phyloP scores from a whole-genome alignment of 768 basidiomycete genomes.

The Chalciporus piperatus region DNA sequence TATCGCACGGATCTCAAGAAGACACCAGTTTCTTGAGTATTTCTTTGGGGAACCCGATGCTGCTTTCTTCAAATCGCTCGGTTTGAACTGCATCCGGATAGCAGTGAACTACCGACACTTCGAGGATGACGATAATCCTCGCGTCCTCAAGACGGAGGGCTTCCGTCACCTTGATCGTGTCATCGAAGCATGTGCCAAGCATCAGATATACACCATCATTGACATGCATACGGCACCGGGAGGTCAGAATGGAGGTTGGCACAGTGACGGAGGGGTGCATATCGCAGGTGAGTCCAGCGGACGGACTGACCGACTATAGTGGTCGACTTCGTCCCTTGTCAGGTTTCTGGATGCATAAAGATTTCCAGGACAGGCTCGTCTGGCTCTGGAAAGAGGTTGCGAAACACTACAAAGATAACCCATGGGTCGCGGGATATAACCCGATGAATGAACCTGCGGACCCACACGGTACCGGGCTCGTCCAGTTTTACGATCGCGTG shows the following conservation, averaged over 20 bases:
- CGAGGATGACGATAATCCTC: conserved; percentile 73
- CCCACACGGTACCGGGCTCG: conserved; percentile 32
- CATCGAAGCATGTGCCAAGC: conserved; percentile 63
- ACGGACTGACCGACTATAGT: no score
- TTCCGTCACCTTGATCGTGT: conserved; percentile 78
- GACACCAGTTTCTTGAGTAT: conserved; percentile 61
- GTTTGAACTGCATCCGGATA: conserved; percentile 71
- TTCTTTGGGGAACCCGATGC: conserved; percentile 76
- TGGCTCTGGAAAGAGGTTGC: conserved; percentile 43
- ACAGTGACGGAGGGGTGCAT: conserved; percentile 64
- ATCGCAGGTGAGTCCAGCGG: conserved; percentile 35
- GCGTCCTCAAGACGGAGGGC: conserved; percentile 66
- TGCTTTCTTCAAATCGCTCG: conserved; percentile 67
- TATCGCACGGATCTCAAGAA: no score
- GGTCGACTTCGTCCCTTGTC: background rate
- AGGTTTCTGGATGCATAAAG: conserved; percentile 41
- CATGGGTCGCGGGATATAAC: conserved; percentile 48
- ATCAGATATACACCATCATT: conserved; percentile 73
- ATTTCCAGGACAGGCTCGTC: conserved; percentile 42
- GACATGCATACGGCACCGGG: conserved; percentile 74
- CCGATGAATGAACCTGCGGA: conserved; percentile 47
- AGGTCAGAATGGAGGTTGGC: conserved; percentile 74
- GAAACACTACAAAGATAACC: conserved; percentile 39
- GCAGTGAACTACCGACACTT: conserved; percentile 71
- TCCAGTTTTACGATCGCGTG: conserved; percentile 37